Evolutionary conservation across 2,329 filamentous ascomycete genomes (phyloP).

Genomic region (Calonectria leucothoes): DNA sequence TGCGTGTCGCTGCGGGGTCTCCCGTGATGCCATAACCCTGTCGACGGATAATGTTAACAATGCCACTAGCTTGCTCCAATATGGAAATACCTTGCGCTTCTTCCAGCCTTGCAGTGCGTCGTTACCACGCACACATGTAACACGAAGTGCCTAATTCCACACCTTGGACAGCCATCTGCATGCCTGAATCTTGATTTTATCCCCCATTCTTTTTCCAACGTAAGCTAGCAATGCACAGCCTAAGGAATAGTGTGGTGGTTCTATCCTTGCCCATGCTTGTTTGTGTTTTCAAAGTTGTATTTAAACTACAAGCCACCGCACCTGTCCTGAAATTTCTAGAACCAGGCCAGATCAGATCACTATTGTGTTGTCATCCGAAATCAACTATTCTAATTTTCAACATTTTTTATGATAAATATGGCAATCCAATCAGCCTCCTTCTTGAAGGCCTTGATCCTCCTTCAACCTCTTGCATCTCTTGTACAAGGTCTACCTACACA

Average conservation of each 20-base stretch:
- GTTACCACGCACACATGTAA: not conserved
- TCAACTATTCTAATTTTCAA: not conserved
- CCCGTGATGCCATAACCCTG: not conserved
- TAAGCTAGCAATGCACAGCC: not conserved
- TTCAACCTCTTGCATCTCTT: not conserved
- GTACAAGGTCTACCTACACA: not conserved
- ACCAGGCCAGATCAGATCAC: not conserved
- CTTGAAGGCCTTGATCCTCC: not conserved
- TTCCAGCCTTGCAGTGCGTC: not conserved
- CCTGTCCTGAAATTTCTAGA: not conserved
- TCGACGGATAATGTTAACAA: not conserved
- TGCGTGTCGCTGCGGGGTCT: not conserved
- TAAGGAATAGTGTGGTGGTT: not conserved
- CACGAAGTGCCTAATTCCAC: not conserved
- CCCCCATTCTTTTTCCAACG: not conserved
- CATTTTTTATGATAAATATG: not conserved
- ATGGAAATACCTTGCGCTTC: not conserved
- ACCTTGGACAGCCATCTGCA: not conserved
- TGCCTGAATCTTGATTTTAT: not conserved
- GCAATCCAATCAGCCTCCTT: not conserved
- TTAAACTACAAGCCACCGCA: not conserved
- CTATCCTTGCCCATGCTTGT: not conserved
- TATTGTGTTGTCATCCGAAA: not conserved
- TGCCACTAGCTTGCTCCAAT: not conserved
- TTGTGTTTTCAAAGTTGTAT: not conserved